phyloP scores from a whole-genome alignment of 1,284 basidiomycete species.

The Boletus semigastroideus region DNA sequence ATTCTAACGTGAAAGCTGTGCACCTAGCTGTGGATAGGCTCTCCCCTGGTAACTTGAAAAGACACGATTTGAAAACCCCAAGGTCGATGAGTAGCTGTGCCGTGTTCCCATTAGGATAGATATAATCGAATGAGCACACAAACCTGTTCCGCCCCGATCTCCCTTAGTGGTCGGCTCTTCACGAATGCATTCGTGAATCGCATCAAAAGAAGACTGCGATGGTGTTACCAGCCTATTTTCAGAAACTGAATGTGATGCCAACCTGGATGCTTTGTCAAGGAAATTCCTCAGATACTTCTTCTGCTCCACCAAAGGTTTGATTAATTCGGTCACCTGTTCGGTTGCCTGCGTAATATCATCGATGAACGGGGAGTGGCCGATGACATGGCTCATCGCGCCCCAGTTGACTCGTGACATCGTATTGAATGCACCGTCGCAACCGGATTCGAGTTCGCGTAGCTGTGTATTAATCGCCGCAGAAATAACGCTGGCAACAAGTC shows the following conservation, averaged over 20 bases:
- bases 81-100: conserved; percentile 85
- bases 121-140: conserved; percentile 8
- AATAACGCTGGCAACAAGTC: conserved; percentile 58
- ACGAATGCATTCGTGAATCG: conserved; percentile 89
- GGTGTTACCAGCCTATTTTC: not conserved
- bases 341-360: conserved; percentile 68
- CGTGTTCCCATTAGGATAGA: conserved; percentile 13
- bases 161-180: conserved; percentile 82
- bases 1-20: conserved; percentile 13
- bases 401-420: conserved; percentile 78
- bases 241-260: conserved; percentile 10
- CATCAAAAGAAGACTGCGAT: conserved; percentile 67
- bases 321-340: conserved; percentile 61
- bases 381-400: conserved; percentile 78
- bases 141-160: conserved; percentile 93
- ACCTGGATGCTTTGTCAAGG: conserved; percentile 91
- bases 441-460: conserved; percentile 79
- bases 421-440: conserved; percentile 74
- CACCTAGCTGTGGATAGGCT: conserved; percentile 56
- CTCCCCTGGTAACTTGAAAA: conserved; percentile 82
- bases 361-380: conserved; percentile 80
- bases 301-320: conserved; percentile 80
- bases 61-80: conserved; percentile 80
- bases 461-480: conserved; percentile 78
- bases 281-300: conserved; percentile 92